Evolutionary conservation across 345 rosid species (phyloP), one percentile per base, ranked within the genome.

Genomic region (Gossypium turneri): DNA sequence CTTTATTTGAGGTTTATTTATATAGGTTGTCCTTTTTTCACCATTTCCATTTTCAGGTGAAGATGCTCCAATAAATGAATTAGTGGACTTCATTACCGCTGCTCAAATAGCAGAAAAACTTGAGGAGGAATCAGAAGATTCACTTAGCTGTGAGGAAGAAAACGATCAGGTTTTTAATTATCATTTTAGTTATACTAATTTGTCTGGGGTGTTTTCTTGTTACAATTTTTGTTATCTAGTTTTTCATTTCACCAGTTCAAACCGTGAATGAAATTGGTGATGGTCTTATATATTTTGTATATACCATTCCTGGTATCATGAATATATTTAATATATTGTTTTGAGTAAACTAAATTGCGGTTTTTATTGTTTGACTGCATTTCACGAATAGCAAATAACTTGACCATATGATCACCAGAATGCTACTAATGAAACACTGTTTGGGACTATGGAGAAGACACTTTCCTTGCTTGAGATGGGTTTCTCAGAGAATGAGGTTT

Each of bases 391-490:
- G 59, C 77, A 76, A 63, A 79, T 25, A 63, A 63, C 73, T 74
- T 65, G 45, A 53, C 63, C 51, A 67, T 76, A 45, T 73, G 41
- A 44, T 83, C 27, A 69, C 69, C 88, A 90, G 95, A 89, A 75
- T 62, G 63, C 2, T 80, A 84, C 79, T 45, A 77, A 93, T 76
- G 98, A 92, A 86, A 56, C 58, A 22, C 79, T 95, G 81, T 95
- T 77, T 82, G 87, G 90, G 74, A 90, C 90, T 12, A 91, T 92
- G 98, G 93, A 87, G 72, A 92, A 88, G 81, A 92, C 99, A 12
- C 89, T 95, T 77, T 79, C 64, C 16, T 84, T 95, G 84, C 93
- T 95, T 78, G 90, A 90, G 79, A 88, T 93, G 94, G 99, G 99
- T 76, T 95, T 93, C 89, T 84, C 97, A 55, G 93, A 89, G 81